A percentile compares a stretch with the other conserved stretches of the same genome.
Evolutionary conservation across 768 basidiomycete genomes (phyloP).

Genomic region (Lenzites betulinus): DNA sequence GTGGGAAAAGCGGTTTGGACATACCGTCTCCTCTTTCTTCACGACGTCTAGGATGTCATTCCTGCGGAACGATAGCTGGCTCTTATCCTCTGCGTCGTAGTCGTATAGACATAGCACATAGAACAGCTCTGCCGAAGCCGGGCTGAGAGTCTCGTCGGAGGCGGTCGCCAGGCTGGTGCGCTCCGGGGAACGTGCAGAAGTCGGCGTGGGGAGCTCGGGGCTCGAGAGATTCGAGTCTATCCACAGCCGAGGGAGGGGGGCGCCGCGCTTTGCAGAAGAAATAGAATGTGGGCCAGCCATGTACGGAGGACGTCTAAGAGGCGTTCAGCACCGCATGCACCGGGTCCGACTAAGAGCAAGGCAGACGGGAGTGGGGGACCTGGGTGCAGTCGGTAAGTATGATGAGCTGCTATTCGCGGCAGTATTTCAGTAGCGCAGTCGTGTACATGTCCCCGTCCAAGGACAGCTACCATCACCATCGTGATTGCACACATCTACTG

Average conservation of each 20-base stretch:
- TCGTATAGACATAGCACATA: conserved; percentile 69
- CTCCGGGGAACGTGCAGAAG: conserved; percentile 16
- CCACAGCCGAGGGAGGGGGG: conserved; percentile 24
- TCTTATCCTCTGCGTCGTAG: conserved; percentile 61
- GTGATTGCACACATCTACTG: conserved; percentile 13
- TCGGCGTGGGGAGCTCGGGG: conserved; percentile 18
- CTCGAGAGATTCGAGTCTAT: conserved; percentile 22
- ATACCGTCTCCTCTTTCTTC: conserved; percentile 58
- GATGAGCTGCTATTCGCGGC: not conserved
- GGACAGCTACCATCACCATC: conserved; percentile 21
- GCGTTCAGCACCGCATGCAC: conserved; percentile 8
- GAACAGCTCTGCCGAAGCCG: conserved; percentile 36
- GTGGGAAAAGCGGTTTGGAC: not conserved
- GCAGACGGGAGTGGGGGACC: too few species aligned
- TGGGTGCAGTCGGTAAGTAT: conserved; percentile 2
- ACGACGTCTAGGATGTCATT: conserved; percentile 71
- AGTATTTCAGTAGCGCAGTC: conserved; percentile 13
- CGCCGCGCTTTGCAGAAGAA: conserved; percentile 12
- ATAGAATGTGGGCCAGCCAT: conserved; percentile 15
- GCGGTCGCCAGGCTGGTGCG: conserved; percentile 18
- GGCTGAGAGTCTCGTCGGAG: conserved; percentile 14
- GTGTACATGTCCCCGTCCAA: not conserved
- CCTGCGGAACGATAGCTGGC: conserved; percentile 62
- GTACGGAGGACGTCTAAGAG: not conserved
- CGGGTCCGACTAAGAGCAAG: not conserved